Conservation (phyloP, 164 flowering plant species). For the Magnolia officinalis region DNA sequence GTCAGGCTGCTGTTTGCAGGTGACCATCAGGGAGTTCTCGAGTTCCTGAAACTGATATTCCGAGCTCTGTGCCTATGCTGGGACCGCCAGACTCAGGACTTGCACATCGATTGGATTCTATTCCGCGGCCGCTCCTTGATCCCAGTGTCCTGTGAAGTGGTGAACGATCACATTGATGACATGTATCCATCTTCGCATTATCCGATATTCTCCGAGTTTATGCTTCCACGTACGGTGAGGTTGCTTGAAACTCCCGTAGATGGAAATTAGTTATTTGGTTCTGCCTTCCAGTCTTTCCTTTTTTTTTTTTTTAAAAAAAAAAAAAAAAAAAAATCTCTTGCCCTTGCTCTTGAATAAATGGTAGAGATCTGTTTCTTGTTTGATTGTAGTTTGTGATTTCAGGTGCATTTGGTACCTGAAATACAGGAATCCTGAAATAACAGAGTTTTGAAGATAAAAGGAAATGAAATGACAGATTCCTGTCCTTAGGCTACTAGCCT, state of each 20-base stretch:
- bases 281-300: neutral
- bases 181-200: slow-evolving; percentile 90
- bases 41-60: slow-evolving; percentile 73
- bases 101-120: slow-evolving; percentile 89
- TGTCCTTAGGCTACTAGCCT: no score
- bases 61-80: slow-evolving; percentile 97
- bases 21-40: slow-evolving; percentile 81
- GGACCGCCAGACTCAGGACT: slow-evolving; percentile 98
- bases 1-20: slow-evolving; percentile 37
- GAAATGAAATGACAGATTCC: neutral
- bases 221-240: slow-evolving; percentile 88
- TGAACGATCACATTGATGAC: slow-evolving; percentile 78
- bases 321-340: no score
- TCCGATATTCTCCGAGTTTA: slow-evolving; percentile 78
- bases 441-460: no score
- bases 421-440: neutral
- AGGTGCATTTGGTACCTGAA: neutral
- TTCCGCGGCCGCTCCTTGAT: slow-evolving; percentile 80
- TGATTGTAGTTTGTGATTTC: neutral
- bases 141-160: slow-evolving; percentile 78
- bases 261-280: neutral
- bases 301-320: neutral
- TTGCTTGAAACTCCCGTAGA: slow-evolving; percentile 46
- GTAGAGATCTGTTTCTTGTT: neutral
- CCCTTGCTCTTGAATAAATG: neutral